A percentile compares a stretch with the other conserved stretches of the same genome.
Conservation (phyloP, 179 eudicot species). For the Kewa caespitosa region DNA sequence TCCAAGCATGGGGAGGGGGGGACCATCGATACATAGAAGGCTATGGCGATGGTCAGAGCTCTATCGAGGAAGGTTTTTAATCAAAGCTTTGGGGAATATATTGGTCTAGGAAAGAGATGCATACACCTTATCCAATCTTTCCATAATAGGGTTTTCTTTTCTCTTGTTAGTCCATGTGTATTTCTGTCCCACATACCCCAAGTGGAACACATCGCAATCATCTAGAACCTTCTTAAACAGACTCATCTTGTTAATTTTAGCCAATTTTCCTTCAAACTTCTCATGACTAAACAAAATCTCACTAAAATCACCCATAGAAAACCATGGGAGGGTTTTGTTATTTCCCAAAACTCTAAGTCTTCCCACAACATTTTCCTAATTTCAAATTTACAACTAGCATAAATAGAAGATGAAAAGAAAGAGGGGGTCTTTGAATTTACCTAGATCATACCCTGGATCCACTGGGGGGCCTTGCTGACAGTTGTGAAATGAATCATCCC, state of each 20-base stretch:
- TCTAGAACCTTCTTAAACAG: background rate
- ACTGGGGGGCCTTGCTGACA: background rate
- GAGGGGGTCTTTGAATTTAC: background rate
- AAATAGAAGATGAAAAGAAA: background rate
- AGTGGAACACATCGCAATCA: background rate
- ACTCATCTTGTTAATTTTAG: background rate
- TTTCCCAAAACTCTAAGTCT: background rate
- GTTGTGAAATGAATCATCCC: background rate
- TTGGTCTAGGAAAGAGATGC: background rate
- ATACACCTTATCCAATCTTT: background rate
- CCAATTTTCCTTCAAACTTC: background rate
- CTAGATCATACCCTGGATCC: background rate
- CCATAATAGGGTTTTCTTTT: background rate
- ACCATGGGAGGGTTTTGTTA: background rate
- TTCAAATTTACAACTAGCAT: background rate
- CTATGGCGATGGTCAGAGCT: slow-evolving; percentile 1
- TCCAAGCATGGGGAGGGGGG: background rate
- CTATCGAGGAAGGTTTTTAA: background rate
- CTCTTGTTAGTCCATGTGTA: background rate
- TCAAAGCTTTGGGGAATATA: background rate
- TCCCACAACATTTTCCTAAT: background rate
- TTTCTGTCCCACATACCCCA: background rate
- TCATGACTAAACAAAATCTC: background rate
- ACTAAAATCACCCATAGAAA: background rate
- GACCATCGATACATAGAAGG: background rate